phyloP scores from a whole-genome alignment of 176 grass and related monocot species.

The bread wheat (Triticum aestivum) region IWGSC_CS_RefSeq_v2.1 NC_057811.1:7571351-7571850 shows the following conservation, averaged over 20 bases:
- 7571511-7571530: conserved; percentile 36
- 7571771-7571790: conserved; percentile 62
- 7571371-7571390: conserved; percentile 87
- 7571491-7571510: conserved; percentile 10
- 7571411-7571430: conserved; percentile 63
- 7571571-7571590: neutral
- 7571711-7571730: neutral
- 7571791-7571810: conserved; percentile 59
- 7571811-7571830: conserved; percentile 61
- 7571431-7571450: conserved; percentile 17
- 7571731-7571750: conserved; percentile 47
- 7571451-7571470: conserved; percentile 14
- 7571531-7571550: neutral
- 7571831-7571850: conserved; percentile 46
- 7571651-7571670: neutral
- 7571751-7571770: conserved; percentile 57
- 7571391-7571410: conserved; percentile 94
- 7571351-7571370: conserved; percentile 56
- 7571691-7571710: neutral
- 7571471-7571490: conserved; percentile 12
- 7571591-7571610: neutral
- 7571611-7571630: neutral
- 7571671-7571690: neutral
- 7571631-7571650: neutral
- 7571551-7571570: neutral